Conservation (phyloP, 2,329 filamentous ascomycete genomes). For the Raffaelea albimanens region DNA sequence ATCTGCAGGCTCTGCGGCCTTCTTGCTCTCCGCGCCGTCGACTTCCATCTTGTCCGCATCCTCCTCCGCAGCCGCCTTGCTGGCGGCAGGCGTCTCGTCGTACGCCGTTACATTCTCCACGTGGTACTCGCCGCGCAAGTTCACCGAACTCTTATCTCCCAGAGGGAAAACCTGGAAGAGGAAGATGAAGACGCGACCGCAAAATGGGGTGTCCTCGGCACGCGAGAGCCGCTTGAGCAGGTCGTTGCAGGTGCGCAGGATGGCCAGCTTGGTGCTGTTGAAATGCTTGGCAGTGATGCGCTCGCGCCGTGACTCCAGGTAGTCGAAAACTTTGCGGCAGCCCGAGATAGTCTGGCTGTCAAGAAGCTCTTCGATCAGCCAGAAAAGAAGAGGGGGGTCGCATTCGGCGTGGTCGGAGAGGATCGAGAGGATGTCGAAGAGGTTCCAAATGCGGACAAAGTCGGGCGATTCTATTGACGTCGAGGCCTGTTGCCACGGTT, state of each 20-base stretch:
- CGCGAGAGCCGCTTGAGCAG: slow-evolving; percentile 86
- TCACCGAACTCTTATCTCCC: slow-evolving; percentile 94
- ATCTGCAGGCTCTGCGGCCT: slow-evolving; percentile 17
- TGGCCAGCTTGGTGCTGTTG: slow-evolving; percentile 75
- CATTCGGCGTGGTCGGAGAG: slow-evolving; percentile 72
- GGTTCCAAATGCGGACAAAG: slow-evolving; percentile 83
- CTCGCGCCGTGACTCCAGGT: slow-evolving; percentile 86
- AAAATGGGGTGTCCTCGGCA: slow-evolving; percentile 94
- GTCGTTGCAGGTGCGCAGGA: slow-evolving; percentile 92
- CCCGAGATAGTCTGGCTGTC: slow-evolving; percentile 93
- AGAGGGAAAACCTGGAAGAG: slow-evolving; percentile 96
- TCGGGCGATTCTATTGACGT: slow-evolving; percentile 66
- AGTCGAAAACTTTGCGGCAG: slow-evolving; percentile 87
- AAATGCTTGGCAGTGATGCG: slow-evolving; percentile 74
- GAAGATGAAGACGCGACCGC: slow-evolving; percentile 95
- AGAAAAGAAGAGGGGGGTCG: slow-evolving; percentile 76
- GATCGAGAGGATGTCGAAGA: slow-evolving; percentile 84
- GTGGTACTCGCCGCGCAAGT: slow-evolving; percentile 91
- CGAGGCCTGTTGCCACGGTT: slow-evolving; percentile 43
- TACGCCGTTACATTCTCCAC: slow-evolving; percentile 87
- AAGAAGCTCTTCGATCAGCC: slow-evolving; percentile 86
- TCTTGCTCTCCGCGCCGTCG: slow-evolving; percentile 13
- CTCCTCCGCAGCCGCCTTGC: slow-evolving; percentile 15
- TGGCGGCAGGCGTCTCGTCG: slow-evolving; percentile 44
- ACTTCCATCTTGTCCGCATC: slow-evolving; percentile 5